Evolutionary conservation across 495 filamentous ascomycete species (phyloP), one percentile per base, ranked within the genome.

Genomic region (Aspergillus sclerotioniger): DNA sequence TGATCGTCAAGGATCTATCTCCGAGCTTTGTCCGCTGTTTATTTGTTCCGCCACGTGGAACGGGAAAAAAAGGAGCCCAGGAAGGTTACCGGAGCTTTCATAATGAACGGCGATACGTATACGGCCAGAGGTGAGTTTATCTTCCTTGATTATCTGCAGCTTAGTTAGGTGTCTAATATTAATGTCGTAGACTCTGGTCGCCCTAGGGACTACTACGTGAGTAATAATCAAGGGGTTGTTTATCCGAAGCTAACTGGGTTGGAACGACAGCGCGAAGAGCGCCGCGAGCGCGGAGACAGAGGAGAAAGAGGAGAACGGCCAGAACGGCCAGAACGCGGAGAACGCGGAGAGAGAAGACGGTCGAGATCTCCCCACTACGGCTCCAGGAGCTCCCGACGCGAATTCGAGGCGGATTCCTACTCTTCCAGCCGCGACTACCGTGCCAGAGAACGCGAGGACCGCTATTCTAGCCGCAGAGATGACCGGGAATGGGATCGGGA

Each of bases 101-200:
- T 57, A 59, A 96, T 96, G 91, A 94, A 93, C 87, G 89, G 89
- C 67, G 90, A 94, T 69, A 86, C 78, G 65, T 93, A 93, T 73
- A 86, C 89, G 59, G 84, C 88, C 71, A 86, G 90, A 86, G 89
- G 88, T 87, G 77, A 73, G 78, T 31, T 52, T 17, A 12, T 25
- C 13, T 17, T 47, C 10, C 21, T 56, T 28, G 32, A 56, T 63
- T 17, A 29, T 15, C 4, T 17, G 49, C 8, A 47, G 17, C 32
- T 21, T 28, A 13, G 32, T 19, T 10, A 6, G 10, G 32, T 25
- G 28, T 43, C 67, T 73, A 74, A 69, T 52, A 44, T 43, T 59
- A 43, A 43, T 7, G 60, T n/a, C 45, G 71, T 68, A 83, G 88
- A 87, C 66, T 67, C 82, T 72, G 87, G 86, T 62, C 84, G 90